These are phyloP conservation scores for Lachancea cidri DNA, from an alignment of 805 yeast species.

Conservation along the genomic window DNA sequence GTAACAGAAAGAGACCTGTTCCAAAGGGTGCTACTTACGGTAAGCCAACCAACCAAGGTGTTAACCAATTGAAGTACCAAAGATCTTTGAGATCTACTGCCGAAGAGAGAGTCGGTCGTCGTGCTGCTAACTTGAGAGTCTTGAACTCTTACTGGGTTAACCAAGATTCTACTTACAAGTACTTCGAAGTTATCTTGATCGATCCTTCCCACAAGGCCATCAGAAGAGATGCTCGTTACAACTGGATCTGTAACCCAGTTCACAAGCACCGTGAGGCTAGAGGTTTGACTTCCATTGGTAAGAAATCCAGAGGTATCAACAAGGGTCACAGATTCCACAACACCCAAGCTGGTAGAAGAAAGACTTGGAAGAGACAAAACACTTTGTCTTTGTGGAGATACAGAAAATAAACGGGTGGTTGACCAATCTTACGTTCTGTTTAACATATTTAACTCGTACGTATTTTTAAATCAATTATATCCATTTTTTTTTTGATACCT, in stretches of 20 bases:
- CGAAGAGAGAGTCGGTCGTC: conserved; percentile 99
- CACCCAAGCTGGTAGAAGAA: conserved; percentile 97
- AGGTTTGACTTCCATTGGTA: conserved; percentile 97
- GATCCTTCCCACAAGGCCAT: conserved; percentile 98
- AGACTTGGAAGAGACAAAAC: conserved; percentile 99
- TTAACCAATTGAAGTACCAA: conserved; percentile 98
- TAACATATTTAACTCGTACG: neutral
- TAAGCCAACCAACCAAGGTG: conserved; percentile 99
- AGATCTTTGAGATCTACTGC: conserved; percentile 97
- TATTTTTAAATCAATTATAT: neutral
- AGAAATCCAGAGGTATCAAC: conserved; percentile 99
- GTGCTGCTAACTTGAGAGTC: conserved; percentile 98
- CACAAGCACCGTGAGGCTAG: conserved; percentile 99
- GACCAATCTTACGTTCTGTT: neutral
- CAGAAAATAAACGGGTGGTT: conserved; percentile 61
- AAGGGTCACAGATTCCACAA: conserved; percentile 99
- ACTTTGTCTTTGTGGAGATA: conserved; percentile 98
- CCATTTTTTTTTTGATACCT: neutral
- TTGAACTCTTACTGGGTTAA: conserved; percentile 99
- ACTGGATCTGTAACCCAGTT: conserved; percentile 99
- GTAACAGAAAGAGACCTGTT: conserved; percentile 99
- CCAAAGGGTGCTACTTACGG: conserved; percentile 99
- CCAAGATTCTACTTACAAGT: conserved; percentile 99
- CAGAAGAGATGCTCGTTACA: conserved; percentile 97
- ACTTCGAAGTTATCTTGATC: conserved; percentile 95